Percentiles rank a stretch among this genome's conserved stretches.
Conservation (phyloP, 73 alveolate genomes). For the Paramecium bursaria region DNA sequence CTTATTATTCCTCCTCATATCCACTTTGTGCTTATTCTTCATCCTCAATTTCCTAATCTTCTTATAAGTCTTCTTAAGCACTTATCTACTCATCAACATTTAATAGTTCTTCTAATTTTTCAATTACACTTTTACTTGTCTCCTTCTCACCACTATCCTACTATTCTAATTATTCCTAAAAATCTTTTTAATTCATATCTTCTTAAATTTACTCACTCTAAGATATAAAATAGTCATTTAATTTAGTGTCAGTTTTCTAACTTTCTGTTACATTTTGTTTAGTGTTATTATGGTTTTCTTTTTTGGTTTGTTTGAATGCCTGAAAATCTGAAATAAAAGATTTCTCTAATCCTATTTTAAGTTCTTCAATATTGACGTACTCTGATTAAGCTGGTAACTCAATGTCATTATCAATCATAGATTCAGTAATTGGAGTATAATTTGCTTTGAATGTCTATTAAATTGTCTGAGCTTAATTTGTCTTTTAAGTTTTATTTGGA, state of each 20-base stretch:
- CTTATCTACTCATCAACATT: neutral
- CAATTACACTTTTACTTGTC: too few relatives aligned
- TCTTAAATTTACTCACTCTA: constrained; percentile 2
- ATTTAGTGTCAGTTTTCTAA: neutral
- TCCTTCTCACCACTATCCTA: neutral
- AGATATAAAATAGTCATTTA: neutral
- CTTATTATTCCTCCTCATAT: constrained; percentile 23
- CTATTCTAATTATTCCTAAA: neutral
- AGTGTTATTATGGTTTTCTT: neutral
- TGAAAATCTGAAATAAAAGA: constrained; percentile 27
- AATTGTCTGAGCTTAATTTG: too few relatives aligned
- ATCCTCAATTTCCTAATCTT: neutral
- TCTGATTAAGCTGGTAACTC: constrained; percentile 46
- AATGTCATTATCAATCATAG: constrained; percentile 57
- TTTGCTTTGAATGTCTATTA: too few relatives aligned
- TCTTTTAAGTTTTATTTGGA: neutral
- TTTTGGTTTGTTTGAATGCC: neutral
- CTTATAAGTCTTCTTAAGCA: neutral
- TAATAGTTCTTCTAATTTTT: too few relatives aligned
- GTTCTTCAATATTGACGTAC: constrained; percentile 6
- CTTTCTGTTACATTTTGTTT: neutral
- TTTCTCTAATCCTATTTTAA: constrained; percentile 1
- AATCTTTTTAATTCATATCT: too few relatives aligned
- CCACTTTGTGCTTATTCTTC: neutral
- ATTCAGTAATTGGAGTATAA: constrained; percentile 41